Percentiles rank a stretch among this genome's conserved stretches.
phyloP scores from a whole-genome alignment of 2,329 filamentous ascomycete species.

The Colletotrichum destructivum region DNA sequence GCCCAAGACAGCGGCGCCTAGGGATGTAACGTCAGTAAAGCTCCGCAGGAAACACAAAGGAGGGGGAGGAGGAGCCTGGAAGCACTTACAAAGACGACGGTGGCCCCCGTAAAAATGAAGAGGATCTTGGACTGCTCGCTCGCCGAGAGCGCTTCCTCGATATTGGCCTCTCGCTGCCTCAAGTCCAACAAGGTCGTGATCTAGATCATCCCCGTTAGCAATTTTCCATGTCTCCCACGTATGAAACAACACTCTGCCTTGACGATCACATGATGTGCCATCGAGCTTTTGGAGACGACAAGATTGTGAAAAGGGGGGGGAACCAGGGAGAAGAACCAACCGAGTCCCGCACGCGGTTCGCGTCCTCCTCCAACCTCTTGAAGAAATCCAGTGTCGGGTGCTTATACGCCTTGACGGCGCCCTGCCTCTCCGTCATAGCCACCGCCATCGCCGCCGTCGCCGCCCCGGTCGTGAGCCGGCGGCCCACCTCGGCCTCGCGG shows the following conservation, averaged over 20 bases:
- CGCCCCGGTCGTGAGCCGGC: neutral
- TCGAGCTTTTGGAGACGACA: too few species aligned
- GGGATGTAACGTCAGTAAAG: neutral
- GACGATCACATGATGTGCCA: too few species aligned
- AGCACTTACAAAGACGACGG: conserved; percentile 39
- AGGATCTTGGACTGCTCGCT: conserved; percentile 45
- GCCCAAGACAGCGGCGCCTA: conserved; percentile 40
- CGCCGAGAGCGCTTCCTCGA: conserved; percentile 43
- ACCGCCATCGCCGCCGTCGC: too few species aligned
- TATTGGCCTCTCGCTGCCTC: conserved; percentile 43
- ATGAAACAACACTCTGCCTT: neutral
- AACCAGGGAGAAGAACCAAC: conserved; percentile 7
- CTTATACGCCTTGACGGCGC: conserved; percentile 23
- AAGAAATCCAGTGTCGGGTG: conserved; percentile 43
- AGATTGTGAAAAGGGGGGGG: too few species aligned
- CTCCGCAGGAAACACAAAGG: too few species aligned
- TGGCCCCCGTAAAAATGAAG: conserved; percentile 42
- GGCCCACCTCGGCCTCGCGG: conserved; percentile 18
- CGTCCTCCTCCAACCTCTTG: conserved; percentile 40
- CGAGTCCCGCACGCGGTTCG: conserved; percentile 39
- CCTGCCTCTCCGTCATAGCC: neutral
- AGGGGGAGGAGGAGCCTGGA: too few species aligned
- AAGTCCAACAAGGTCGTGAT: conserved; percentile 42
- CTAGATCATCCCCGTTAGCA: conserved; percentile 12
- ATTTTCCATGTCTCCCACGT: too few species aligned